Base-by-base conservation (phyloP, 2,329 filamentous ascomycete genomes). In the Cladosporium halotolerans region DNA sequence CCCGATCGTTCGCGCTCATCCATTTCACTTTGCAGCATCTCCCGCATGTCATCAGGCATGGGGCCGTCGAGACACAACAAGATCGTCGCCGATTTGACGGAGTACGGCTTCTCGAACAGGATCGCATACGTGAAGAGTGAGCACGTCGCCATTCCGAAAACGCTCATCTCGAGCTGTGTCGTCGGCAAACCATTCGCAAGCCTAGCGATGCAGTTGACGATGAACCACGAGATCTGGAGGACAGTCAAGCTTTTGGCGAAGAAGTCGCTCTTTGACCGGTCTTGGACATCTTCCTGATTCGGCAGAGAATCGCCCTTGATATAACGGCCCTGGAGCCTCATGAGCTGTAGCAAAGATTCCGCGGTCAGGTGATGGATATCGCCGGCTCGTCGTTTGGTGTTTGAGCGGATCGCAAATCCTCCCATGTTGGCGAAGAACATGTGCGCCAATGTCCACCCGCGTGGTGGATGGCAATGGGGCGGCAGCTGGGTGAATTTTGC, bases 231-330 rank as follows among this genome's bases (percentile, higher is more conserved):
- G 3, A 55, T 34, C 13, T 56, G 54, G 3, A 38, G 7, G 13
- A 56, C 23, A 3, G 19, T 32, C 7, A 56, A 38, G 23, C 16
- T 33, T 56, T 73, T 73, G 7, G 70, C 61, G 4, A 73, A 50
- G 0, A 53, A 55, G 23, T 72, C 63, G 1, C 65, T 66, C 50
- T 74, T 74, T 56, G 68, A 73, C 23, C 68, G 67, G 42, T 73
- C 70, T 42, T 59, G 47, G 3, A 73, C 67, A 9, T 63, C 54
- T 16, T 60, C 58, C 14, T 41, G 52, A 36, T 14, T 55, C 6
- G 40, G 45, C 46, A 48, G 50, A 6, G 44, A 13, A 6, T 16
- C 14, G 9, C 9, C 11, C 9, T 11, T 14, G 13, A 33, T 11
- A 6, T 16, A 14, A 16, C 11, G 44, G n/a, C 34, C 9, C 9